Evolutionary conservation across 768 basidiomycete species (phyloP).

Genomic region (Leucocoprinus leucothites): DNA sequence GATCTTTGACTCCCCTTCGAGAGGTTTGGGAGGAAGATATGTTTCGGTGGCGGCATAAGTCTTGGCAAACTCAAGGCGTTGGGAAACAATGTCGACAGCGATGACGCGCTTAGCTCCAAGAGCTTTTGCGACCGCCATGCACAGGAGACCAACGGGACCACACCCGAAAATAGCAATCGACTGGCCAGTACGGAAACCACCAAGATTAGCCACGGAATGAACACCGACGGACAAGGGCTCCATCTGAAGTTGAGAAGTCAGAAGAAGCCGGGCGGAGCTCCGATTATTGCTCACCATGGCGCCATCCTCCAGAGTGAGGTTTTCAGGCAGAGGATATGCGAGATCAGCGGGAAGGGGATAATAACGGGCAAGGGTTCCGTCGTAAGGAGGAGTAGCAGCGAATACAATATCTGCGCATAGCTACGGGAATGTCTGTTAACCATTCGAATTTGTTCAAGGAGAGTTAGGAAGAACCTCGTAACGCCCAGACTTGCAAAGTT

Average conservation of each 20-base stretch:
- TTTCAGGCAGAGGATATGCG: constrained; percentile 78
- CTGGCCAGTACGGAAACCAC: constrained; percentile 67
- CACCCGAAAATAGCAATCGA: constrained; percentile 85
- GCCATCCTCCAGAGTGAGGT: constrained; percentile 88
- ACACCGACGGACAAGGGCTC: constrained; percentile 93
- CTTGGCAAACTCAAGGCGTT: constrained; percentile 85
- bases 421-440: constrained; percentile 30
- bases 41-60: constrained; percentile 78
- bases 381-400: constrained; percentile 91
- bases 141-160: constrained; percentile 84
- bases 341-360: constrained; percentile 86
- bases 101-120: constrained; percentile 83
- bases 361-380: constrained; percentile 86
- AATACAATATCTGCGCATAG: constrained; percentile 85
- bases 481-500: constrained; percentile 78
- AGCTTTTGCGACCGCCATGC: constrained; percentile 95
- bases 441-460: constrained; percentile 30
- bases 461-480: constrained; percentile 59
- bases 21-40: constrained; percentile 58
- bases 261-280: background rate
- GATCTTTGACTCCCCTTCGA: constrained; percentile 62
- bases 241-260: constrained; percentile 49
- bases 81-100: constrained; percentile 74
- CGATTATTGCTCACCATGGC: constrained; percentile 63
- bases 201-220: constrained; percentile 81